Conservation (phyloP, 768 basidiomycete species). For the Suillus brevipes region DNA sequence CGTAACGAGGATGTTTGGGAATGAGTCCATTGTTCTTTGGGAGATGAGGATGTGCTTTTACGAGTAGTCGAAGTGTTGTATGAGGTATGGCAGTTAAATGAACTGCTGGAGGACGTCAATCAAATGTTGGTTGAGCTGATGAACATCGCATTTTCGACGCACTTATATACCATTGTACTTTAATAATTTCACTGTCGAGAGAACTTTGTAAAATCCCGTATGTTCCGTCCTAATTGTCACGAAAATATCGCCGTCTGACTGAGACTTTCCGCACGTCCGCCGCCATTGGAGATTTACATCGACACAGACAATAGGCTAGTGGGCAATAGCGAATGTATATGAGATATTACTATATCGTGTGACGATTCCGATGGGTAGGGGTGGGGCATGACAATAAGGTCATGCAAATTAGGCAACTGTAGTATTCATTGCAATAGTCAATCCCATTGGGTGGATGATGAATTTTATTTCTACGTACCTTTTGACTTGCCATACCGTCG, state of each 20-base stretch:
- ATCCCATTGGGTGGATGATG: not conserved
- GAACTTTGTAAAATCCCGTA: not conserved
- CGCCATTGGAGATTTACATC: not conserved
- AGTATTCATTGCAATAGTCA: not conserved
- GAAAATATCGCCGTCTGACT: not conserved
- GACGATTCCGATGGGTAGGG: not conserved
- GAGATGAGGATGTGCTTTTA: not conserved
- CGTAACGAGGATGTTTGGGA: too few species aligned
- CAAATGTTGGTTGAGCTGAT: not conserved
- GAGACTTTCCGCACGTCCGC: not conserved
- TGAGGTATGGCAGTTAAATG: not conserved
- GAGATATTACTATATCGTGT: not conserved
- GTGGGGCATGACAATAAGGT: not conserved
- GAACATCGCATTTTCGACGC: not conserved
- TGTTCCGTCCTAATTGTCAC: not conserved
- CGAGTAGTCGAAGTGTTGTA: not conserved
- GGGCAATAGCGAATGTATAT: not conserved
- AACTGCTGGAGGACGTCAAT: not conserved
- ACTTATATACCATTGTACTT: not conserved
- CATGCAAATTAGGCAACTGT: not conserved
- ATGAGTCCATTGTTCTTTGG: not conserved
- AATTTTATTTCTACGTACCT: not conserved
- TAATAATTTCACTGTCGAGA: not conserved
- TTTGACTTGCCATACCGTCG: not conserved
- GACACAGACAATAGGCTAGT: not conserved